phyloP scores from a whole-genome alignment of 371 early-diverging fungal genomes.

The Cokeromyces recurvatus region DNA sequence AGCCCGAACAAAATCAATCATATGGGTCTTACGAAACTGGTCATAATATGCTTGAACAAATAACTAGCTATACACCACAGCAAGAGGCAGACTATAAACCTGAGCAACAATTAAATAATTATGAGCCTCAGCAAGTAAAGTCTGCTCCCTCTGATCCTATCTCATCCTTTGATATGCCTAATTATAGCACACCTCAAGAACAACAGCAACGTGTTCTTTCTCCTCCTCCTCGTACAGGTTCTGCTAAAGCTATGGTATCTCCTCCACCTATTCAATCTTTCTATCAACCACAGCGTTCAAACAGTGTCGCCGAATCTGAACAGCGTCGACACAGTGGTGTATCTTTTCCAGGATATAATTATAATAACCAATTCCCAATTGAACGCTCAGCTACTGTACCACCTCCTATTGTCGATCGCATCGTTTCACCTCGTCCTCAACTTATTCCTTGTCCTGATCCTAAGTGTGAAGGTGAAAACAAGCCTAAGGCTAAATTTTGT shows the following conservation, averaged over 20 bases:
- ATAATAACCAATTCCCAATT: too few species aligned
- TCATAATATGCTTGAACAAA: background rate
- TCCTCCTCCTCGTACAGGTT: background rate
- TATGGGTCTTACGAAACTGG: too few species aligned
- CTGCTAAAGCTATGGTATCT: too few species aligned
- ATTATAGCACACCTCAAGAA: too few species aligned
- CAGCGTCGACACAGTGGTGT: constrained; percentile 1
- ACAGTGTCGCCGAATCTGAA: constrained; percentile 8
- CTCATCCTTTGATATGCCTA: too few species aligned
- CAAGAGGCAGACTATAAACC: too few species aligned
- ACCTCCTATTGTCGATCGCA: constrained; percentile 19
- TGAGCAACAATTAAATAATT: too few species aligned
- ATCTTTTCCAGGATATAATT: constrained; percentile 4
- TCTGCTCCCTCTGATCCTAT: too few species aligned
- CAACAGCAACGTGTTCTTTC: too few species aligned
- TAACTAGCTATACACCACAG: background rate
- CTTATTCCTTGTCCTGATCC: constrained; percentile 44
- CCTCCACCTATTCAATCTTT: background rate
- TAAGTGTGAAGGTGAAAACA: constrained; percentile 61
- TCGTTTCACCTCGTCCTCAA: constrained; percentile 11
- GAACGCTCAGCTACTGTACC: constrained; percentile 23
- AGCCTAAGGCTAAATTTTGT: constrained; percentile 68
- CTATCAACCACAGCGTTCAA: constrained; percentile 5
- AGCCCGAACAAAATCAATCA: too few species aligned
- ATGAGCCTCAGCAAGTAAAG: too few species aligned